Evolutionary conservation across 108 stramenopile species (phyloP).

Genomic region (Cyclotella choctawhatcheeana): DNA sequence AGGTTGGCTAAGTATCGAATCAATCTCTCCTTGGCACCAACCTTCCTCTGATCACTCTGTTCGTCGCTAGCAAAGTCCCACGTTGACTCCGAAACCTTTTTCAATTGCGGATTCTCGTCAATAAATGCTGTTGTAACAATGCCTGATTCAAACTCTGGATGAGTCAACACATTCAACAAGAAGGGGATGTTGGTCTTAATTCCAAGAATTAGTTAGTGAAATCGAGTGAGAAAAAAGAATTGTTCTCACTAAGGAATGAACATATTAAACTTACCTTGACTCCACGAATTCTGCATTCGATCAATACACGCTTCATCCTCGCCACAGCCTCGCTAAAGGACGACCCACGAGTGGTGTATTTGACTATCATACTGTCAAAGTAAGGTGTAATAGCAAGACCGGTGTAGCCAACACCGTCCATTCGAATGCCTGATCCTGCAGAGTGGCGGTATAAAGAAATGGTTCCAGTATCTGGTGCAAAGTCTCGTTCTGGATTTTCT

Average conservation of each 20-base stretch:
- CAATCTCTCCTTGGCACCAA: constrained; percentile 67
- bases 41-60: constrained; percentile 66
- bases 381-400: constrained; percentile 85
- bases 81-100: constrained; percentile 54
- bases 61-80: constrained; percentile 78
- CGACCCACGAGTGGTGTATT: constrained; percentile 86
- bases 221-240: too few species aligned
- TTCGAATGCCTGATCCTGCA: constrained; percentile 91
- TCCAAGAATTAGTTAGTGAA: too few species aligned
- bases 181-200: constrained; percentile 89
- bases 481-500: constrained; percentile 86
- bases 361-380: constrained; percentile 95
- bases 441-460: constrained; percentile 82
- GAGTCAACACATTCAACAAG: constrained; percentile 82
- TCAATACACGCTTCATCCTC: constrained; percentile 86
- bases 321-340: constrained; percentile 73
- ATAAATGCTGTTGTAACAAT: constrained; percentile 87
- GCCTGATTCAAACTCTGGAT: constrained; percentile 89
- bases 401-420: constrained; percentile 84
- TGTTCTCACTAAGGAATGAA: too few species aligned
- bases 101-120: constrained; percentile 77
- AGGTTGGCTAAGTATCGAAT: constrained; percentile 86
- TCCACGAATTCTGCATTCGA: constrained; percentile 91
- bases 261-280: too few species aligned
- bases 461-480: constrained; percentile 89